phyloP scores from a whole-genome alignment of 139 green algal species.

The Ostreobium quekettii region DNA sequence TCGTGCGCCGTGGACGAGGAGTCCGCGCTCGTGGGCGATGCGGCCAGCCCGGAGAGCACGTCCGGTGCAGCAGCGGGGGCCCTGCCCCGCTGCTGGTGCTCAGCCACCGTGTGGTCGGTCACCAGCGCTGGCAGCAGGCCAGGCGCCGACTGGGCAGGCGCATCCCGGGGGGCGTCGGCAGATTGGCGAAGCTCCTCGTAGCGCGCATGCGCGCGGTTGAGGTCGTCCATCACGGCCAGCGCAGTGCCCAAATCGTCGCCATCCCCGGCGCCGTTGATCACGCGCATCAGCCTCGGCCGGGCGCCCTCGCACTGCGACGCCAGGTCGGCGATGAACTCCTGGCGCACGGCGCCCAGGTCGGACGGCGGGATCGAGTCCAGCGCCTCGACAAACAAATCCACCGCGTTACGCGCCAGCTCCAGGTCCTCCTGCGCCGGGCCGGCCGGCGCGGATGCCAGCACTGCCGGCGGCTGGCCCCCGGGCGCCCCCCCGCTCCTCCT shows the following conservation, averaged over 20 bases:
- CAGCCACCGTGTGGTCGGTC: too few species aligned
- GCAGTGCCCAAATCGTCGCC: constrained; percentile 19
- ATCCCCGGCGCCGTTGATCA: constrained; percentile 12
- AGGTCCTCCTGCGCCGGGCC: neutral
- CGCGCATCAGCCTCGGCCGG: neutral
- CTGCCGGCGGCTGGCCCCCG: neutral
- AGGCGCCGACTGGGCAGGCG: too few species aligned
- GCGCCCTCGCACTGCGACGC: constrained; percentile 31
- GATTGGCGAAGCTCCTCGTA: constrained; percentile 21
- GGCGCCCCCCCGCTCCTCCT: too few species aligned
- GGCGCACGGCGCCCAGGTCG: constrained; percentile 18
- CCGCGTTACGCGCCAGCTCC: neutral
- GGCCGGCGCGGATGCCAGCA: neutral
- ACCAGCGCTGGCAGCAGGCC: too few species aligned
- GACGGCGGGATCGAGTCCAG: neutral
- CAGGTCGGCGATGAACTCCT: constrained; percentile 37
- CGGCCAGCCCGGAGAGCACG: too few species aligned
- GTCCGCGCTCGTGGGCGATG: too few species aligned
- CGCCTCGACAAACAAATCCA: constrained; percentile 9
- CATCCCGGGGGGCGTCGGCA: too few species aligned
- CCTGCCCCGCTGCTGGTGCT: too few species aligned
- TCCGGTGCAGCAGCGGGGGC: too few species aligned
- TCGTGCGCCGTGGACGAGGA: too few species aligned
- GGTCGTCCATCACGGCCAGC: constrained; percentile 25
- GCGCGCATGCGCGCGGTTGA: neutral